Evolutionary conservation across 1,139 yeast genomes (phyloP), one percentile per base, ranked within the genome.

Genomic region (Yamadazyma triangularis): DNA sequence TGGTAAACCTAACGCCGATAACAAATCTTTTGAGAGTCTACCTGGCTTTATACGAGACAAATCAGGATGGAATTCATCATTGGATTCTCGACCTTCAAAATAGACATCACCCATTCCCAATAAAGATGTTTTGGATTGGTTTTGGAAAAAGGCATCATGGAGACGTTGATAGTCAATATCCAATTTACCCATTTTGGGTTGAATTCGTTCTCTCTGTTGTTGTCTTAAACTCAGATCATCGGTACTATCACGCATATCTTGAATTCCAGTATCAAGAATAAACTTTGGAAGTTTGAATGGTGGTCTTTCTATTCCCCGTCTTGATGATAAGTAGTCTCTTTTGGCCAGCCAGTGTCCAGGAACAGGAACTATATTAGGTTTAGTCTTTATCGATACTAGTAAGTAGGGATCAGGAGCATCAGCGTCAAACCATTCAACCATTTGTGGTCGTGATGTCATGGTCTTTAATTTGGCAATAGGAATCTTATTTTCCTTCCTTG

Each of bases 321-420:
- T 72, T 0, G 80, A 69, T 0, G 91, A 68, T n/a, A 91, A 60
- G 44, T 81, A 89, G 29, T 86, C 96, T 31, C 86, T 61, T 48
- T 87, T 87, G 10, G 72, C 60, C 34, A 76, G 77, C 98, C 98
- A 91, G 52, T 88, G 95, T 0, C 60, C 53, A 0, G 98, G 97
- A 0, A 89, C 88, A 1, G 79, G 86, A 0, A 89, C 79, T 2
- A 64, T 69, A 42, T 87, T 86, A 28, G 77, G 77, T 25, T 67
- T 63, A 0, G 82, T 63, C 49, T 89, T 91, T 34, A 91, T 56
- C 10, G 70, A 60, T 0, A 85, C 76, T 11, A 79, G 63, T 15
- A 88, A 53, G 30, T 64, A 60, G 1, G 98, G 96, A 47, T 87
- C 93, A 3, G 67, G 70, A 0, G 97, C 84, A 57, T 89, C 93